phyloP scores from a whole-genome alignment of 164 flowering plant species.

The Saururus chinensis region DNA sequence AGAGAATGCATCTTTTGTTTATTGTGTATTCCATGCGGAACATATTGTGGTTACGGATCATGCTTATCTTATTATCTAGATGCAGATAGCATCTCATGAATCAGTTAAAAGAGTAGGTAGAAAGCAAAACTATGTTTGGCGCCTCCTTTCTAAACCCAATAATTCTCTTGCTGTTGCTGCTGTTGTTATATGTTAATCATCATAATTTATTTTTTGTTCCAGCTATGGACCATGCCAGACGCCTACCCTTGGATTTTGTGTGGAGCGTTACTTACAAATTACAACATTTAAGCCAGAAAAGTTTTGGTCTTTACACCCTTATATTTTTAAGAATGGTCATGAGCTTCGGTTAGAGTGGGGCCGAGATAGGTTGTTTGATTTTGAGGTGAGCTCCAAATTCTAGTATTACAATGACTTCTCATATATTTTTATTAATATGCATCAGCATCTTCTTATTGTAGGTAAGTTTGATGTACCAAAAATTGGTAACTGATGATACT shows the following conservation, averaged over 20 bases:
- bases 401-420: neutral
- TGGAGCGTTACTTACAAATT: conserved; percentile 83
- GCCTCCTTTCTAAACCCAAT: too few species aligned
- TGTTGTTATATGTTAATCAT: too few species aligned
- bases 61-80: too few species aligned
- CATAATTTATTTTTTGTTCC: conserved; percentile 19
- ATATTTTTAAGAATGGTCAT: conserved; percentile 52
- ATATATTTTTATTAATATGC: neutral
- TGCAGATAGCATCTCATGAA: too few species aligned
- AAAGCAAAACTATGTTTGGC: too few species aligned
- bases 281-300: conserved; percentile 84
- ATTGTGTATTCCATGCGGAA: too few species aligned
- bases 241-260: conserved; percentile 97
- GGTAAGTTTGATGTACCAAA: conserved; percentile 78
- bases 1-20: too few species aligned
- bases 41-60: too few species aligned
- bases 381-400: conserved; percentile 45
- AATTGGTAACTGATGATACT: conserved; percentile 63
- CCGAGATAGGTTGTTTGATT: conserved; percentile 66
- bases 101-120: too few species aligned
- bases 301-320: conserved; percentile 73
- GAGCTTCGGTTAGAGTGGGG: conserved; percentile 88
- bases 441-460: conserved; percentile 10
- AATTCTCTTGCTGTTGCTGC: too few species aligned
- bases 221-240: conserved; percentile 99